Evolutionary conservation across 2,329 filamentous ascomycete species (phyloP), one percentile per base, ranked within the genome.

Genomic region (Penicillium italicum): DNA sequence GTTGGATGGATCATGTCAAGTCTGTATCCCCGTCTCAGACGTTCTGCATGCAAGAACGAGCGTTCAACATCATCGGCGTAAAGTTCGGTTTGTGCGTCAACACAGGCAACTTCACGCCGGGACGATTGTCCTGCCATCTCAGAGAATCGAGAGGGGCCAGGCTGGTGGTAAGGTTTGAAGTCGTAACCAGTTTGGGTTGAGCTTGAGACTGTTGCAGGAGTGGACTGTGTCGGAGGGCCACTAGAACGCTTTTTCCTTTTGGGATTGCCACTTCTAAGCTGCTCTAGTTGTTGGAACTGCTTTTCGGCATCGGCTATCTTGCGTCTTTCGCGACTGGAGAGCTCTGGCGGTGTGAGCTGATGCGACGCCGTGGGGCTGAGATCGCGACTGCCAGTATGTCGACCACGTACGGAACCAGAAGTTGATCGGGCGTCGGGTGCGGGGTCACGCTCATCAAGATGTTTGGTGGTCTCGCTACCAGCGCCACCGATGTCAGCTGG

Each of bases 251-350:
- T 82, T 67, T 80, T 83, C 69, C 80, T 81, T 61, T 76, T 79
- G 52, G 79, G 79, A 31, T 65, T 59, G 16, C 45, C 58, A 16
- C 66, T 60, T 55, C 80, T 77, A n/a, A n/a, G 14, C 61, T 82
- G 81, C 62, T 85, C 84, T 59, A 85, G 75, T 62, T 83, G 79
- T 59, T 83, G 79, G 59, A 86, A 86, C 56, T 85, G 79, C 60
- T 82, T 82, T 63, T 86, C 84, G 40, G 82, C 81, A 53, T 83
- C 82, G 51, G 83, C 82, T 44, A 87, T 77, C 69, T 87, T 87
- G 56, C 83, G 81, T 64, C 80, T 80, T 62, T 87, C 84, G 5
- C 84, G 79, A 58, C 82, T 83, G 2, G 84, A 86, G 58, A 86
- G 74, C 59, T 84, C 83, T 2, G 56, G 41, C 75, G 71, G 8